Evolutionary conservation across 106 monocot genomes (phyloP).

Genomic region (Acorus gramineus): DNA sequence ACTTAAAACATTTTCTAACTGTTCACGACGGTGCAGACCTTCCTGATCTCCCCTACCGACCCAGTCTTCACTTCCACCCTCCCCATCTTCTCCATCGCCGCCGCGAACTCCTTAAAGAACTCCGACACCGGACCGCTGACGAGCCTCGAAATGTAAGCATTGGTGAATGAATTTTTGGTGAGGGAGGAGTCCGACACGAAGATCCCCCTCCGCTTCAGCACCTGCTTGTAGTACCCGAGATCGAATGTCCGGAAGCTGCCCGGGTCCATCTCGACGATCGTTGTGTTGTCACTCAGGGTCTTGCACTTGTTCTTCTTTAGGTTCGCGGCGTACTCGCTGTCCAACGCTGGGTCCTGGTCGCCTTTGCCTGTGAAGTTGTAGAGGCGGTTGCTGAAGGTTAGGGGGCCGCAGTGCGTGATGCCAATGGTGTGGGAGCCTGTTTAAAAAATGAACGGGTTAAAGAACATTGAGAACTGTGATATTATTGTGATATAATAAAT

Average conservation of each 20-base stretch:
- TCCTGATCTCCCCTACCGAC: conserved; percentile 40
- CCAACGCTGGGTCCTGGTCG: conserved; percentile 39
- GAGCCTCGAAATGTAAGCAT: conserved; percentile 4
- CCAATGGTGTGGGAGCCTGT: not conserved
- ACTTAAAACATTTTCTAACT: no score
- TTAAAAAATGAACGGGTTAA: not conserved
- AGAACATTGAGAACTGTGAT: not conserved
- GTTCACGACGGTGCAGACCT: conserved; percentile 36
- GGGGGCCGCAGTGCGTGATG: not conserved
- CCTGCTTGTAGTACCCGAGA: conserved; percentile 23
- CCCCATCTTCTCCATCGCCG: conserved; percentile 45
- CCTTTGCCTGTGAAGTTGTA: conserved; percentile 48
- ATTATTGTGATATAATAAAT: not conserved
- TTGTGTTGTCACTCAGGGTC: conserved; percentile 20
- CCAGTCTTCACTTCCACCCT: conserved; percentile 38
- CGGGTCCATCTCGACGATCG: conserved; percentile 44
- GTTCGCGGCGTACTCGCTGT: conserved; percentile 18
- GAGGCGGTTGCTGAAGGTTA: conserved; percentile 6
- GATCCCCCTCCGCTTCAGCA: conserved; percentile 27
- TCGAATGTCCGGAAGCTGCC: conserved; percentile 44
- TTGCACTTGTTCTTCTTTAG: conserved; percentile 32
- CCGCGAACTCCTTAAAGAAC: conserved; percentile 21
- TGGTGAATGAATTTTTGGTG: conserved; percentile 8
- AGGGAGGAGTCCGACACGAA: conserved; percentile 45
- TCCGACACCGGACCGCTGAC: not conserved